A percentile compares a stretch with the other conserved stretches of the same genome.
These are phyloP conservation scores for Halophytophthora batemanensis DNA, from an alignment of 352 stramenopile species.

Conservation along the genomic window DNA sequence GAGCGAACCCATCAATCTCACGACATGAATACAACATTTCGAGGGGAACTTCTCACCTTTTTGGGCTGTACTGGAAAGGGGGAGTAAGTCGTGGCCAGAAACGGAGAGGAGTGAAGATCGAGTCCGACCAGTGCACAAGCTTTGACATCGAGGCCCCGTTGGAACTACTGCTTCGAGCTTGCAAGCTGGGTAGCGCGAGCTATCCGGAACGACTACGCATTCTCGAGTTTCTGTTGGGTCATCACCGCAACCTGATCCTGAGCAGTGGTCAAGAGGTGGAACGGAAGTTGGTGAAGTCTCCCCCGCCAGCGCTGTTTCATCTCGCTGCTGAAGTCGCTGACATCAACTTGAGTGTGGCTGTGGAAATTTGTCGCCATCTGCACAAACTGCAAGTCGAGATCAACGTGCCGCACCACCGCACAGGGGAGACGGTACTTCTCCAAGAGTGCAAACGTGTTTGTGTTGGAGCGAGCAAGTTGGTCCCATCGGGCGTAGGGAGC, in stretches of 20 bases:
- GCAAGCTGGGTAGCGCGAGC: slow-evolving; percentile 12
- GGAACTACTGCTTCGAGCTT: slow-evolving; percentile 21
- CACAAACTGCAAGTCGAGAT: slow-evolving; percentile 42
- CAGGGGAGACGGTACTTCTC: slow-evolving; percentile 42
- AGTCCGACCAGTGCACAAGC: slow-evolving; percentile 3
- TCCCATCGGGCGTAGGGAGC: background rate
- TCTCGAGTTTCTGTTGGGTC: slow-evolving; percentile 16
- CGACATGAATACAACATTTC: slow-evolving; percentile 22
- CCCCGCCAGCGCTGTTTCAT: slow-evolving; percentile 36
- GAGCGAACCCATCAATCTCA: slow-evolving; percentile 28
- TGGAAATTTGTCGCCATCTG: slow-evolving; percentile 49
- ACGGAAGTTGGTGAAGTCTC: slow-evolving; percentile 18
- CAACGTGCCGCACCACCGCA: slow-evolving; percentile 38
- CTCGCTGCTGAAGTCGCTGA: slow-evolving; percentile 40
- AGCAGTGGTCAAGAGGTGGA: background rate
- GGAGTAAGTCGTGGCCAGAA: slow-evolving; percentile 8
- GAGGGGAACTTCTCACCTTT: slow-evolving; percentile 14
- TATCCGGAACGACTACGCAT: slow-evolving; percentile 17
- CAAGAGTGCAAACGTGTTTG: slow-evolving; percentile 63
- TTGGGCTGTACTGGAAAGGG: slow-evolving; percentile 36
- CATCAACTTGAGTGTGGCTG: slow-evolving; percentile 43
- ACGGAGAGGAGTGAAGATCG: slow-evolving; percentile 1
- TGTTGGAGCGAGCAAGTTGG: background rate
- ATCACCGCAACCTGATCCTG: background rate
- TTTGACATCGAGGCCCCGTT: slow-evolving; percentile 16